Conservation (phyloP, 2,329 filamentous ascomycete genomes). For the Penicillium crustosum region DNA sequence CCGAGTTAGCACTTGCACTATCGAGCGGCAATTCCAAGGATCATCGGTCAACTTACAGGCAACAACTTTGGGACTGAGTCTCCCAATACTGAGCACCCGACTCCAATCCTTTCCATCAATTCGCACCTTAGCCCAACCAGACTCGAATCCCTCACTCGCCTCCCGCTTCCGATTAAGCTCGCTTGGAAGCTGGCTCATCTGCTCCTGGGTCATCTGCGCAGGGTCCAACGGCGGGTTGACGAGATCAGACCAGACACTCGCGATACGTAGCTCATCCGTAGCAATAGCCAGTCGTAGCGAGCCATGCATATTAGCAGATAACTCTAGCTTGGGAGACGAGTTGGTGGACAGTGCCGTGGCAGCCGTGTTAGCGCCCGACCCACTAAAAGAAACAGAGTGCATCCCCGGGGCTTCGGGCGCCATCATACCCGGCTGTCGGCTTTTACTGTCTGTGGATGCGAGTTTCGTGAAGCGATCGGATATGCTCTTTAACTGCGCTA, state of each 20-base stretch:
- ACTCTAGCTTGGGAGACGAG: constrained; percentile 66
- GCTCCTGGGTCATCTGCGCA: constrained; percentile 63
- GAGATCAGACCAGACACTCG: constrained; percentile 80
- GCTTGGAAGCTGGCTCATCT: constrained; percentile 75
- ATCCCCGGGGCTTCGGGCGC: constrained; percentile 33
- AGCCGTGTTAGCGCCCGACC: constrained; percentile 30
- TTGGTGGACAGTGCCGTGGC: constrained; percentile 26
- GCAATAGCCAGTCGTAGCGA: constrained; percentile 74
- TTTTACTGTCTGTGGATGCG: constrained; percentile 49
- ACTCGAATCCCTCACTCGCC: constrained; percentile 65
- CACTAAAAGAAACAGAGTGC: constrained; percentile 3
- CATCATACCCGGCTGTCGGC: constrained; percentile 9
- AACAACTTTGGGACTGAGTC: constrained; percentile 86
- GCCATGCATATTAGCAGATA: constrained; percentile 94
- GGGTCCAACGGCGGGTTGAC: constrained; percentile 87
- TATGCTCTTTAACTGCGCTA: constrained; percentile 87
- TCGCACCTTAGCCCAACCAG: constrained; percentile 82
- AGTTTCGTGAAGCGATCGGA: constrained; percentile 94
- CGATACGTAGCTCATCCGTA: constrained; percentile 82
- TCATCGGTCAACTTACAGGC: constrained; percentile 61
- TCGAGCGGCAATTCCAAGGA: not conserved
- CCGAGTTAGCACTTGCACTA: not conserved
- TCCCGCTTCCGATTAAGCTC: constrained; percentile 72
- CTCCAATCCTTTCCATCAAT: constrained; percentile 96
- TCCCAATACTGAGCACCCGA: constrained; percentile 85